These are phyloP conservation scores for Aspergillus sp. DNA, from an alignment of 2,329 filamentous ascomycete species.

Conservation along the genomic window DNA sequence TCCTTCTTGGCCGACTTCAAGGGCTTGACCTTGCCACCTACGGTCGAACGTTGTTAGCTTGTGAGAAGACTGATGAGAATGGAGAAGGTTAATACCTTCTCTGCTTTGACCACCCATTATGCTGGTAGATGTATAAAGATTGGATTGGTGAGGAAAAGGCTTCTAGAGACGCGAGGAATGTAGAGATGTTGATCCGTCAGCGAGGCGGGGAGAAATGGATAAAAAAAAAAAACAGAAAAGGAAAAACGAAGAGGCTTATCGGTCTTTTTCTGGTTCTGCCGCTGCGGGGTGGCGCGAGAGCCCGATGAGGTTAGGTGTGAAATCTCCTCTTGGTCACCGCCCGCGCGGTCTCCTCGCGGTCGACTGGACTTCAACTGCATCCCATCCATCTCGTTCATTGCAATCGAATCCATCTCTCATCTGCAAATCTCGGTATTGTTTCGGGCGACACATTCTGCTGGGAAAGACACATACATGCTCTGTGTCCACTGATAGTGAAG, in stretches of 20 bases:
- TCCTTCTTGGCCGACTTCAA: conserved; percentile 88
- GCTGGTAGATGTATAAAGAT: conserved; percentile 8
- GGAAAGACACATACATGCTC: conserved; percentile 8
- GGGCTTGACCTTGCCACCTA: conserved; percentile 80
- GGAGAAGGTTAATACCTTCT: conserved; percentile 51
- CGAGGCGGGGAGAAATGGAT: conserved; percentile 1
- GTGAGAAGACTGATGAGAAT: neutral
- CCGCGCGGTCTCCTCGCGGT: neutral
- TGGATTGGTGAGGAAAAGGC: conserved; percentile 4
- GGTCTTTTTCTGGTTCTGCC: conserved; percentile 9
- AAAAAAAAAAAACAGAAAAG: neutral
- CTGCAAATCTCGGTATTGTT: neutral
- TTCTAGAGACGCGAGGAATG: neutral
- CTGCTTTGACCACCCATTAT: conserved; percentile 66
- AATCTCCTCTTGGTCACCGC: conserved; percentile 18
- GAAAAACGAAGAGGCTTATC: conserved; percentile 19
- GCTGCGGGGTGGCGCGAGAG: conserved; percentile 16
- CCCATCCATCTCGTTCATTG: neutral
- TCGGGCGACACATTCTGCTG: neutral
- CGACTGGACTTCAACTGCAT: neutral
- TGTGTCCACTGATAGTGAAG: conserved; percentile 16
- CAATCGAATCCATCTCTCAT: neutral
- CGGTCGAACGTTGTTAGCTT: conserved; percentile 14
- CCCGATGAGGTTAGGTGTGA: conserved; percentile 15
- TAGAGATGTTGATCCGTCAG: conserved; percentile 18